Conservation (phyloP, 805 yeast genomes). For the Candida wancherniae region DNA sequence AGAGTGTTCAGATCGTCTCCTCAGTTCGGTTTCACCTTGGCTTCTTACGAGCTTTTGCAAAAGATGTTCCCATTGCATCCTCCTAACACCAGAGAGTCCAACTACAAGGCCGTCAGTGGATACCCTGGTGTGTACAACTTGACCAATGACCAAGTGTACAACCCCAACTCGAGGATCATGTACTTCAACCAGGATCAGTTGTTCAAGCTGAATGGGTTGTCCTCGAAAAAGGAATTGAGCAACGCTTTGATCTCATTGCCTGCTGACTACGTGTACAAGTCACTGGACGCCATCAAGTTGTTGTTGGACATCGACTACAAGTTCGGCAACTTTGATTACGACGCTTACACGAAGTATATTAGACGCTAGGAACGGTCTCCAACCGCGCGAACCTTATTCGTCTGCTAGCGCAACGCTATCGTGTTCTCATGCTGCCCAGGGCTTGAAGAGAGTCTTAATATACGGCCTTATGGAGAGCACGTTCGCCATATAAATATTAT, state of each 20-base stretch:
- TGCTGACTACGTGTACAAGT: conserved; percentile 47
- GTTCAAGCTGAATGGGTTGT: conserved; percentile 27
- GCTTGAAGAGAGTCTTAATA: too few species aligned
- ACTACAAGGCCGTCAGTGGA: conserved; percentile 40
- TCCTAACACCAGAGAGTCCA: conserved; percentile 39
- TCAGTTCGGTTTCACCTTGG: conserved; percentile 95
- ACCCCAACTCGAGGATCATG: conserved; percentile 30
- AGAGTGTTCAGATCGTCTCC: conserved; percentile 94
- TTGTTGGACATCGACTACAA: conserved; percentile 61
- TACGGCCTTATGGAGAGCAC: too few species aligned
- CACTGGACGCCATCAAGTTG: conserved; percentile 56
- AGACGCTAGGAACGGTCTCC: too few species aligned
- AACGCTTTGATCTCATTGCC: conserved; percentile 41
- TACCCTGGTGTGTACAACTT: conserved; percentile 44
- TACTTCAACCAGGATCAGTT: conserved; percentile 36
- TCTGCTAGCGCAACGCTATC: too few species aligned
- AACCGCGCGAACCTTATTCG: too few species aligned
- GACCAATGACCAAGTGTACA: conserved; percentile 38
- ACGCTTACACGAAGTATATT: conserved; percentile 40
- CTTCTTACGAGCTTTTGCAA: conserved; percentile 93
- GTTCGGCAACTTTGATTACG: conserved; percentile 51
- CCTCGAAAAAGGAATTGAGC: conserved; percentile 21
- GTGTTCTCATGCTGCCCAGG: too few species aligned
- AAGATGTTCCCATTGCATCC: conserved; percentile 66
- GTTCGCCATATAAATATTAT: too few species aligned